phyloP scores from a whole-genome alignment of 129 eudicot species.

The Artemisia annua region DNA sequence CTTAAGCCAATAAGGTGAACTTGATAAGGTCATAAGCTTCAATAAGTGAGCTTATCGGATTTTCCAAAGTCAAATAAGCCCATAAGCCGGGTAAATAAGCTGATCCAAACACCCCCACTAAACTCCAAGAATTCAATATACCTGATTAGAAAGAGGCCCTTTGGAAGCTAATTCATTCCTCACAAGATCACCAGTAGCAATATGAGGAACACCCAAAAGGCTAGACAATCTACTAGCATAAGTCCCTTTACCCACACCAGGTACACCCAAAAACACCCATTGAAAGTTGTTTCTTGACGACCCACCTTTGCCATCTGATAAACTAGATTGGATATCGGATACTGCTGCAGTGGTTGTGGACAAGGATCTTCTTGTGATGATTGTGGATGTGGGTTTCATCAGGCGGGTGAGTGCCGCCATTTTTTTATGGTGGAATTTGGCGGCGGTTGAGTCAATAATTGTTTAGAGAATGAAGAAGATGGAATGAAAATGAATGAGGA shows the following conservation, averaged over 20 bases:
- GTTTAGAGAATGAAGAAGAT: conserved; percentile 8
- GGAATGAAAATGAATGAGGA: not conserved
- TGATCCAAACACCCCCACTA: too few relatives aligned
- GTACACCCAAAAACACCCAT: conserved; percentile 89
- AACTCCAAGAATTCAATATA: not conserved
- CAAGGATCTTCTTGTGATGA: conserved; percentile 30
- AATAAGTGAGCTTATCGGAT: too few relatives aligned
- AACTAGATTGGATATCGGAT: conserved; percentile 28
- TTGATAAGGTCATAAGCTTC: too few relatives aligned
- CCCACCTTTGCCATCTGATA: conserved; percentile 52
- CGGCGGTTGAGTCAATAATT: conserved; percentile 3
- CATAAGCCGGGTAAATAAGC: too few relatives aligned
- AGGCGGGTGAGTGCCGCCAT: conserved; percentile 74
- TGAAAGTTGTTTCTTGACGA: conserved; percentile 41
- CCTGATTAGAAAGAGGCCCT: conserved; percentile 77
- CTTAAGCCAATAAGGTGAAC: too few relatives aligned
- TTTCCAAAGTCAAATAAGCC: too few relatives aligned
- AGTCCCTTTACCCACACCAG: conserved; percentile 98
- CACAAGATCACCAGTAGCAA: conserved; percentile 99
- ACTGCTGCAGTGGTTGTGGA: conserved; percentile 43
- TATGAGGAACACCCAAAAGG: conserved; percentile 90
- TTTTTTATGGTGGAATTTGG: conserved; percentile 28
- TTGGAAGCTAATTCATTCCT: conserved; percentile 68
- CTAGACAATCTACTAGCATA: conserved; percentile 85
- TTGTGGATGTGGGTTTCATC: conserved; percentile 21